These are phyloP conservation scores for Saccharomyces hybrid DNA, from an alignment of 1,139 yeast genomes.

Conservation along the genomic window DNA sequence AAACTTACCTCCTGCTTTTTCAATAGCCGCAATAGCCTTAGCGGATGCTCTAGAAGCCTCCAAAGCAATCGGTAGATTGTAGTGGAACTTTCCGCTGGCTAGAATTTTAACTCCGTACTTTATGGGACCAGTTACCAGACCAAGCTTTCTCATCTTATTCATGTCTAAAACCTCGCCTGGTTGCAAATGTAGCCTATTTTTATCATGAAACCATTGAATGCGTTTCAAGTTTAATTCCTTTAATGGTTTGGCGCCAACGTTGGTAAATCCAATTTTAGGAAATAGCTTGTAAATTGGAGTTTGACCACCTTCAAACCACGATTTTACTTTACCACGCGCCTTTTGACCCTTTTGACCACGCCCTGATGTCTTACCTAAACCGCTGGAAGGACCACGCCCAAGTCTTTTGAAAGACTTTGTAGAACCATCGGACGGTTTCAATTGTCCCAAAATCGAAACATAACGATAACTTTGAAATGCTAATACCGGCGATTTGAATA, in stretches of 20 bases:
- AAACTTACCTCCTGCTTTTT: conserved; percentile 62
- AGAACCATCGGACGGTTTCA: conserved; percentile 35
- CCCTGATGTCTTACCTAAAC: conserved; percentile 88
- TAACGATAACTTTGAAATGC: conserved; percentile 17
- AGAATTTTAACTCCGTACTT: conserved; percentile 78
- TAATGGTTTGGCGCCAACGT: conserved; percentile 45
- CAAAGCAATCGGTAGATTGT: conserved; percentile 56
- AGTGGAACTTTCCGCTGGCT: conserved; percentile 55
- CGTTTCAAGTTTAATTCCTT: conserved; percentile 50
- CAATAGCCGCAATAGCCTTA: conserved; percentile 67
- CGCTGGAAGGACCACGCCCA: conserved; percentile 97
- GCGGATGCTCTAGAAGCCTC: conserved; percentile 79
- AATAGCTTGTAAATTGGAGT: conserved; percentile 85
- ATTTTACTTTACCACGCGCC: conserved; percentile 84
- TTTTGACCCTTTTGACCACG: conserved; percentile 99
- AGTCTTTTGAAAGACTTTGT: conserved; percentile 53
- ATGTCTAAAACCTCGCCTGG: conserved; percentile 55
- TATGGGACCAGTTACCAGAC: conserved; percentile 63
- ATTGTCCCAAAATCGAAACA: conserved; percentile 30
- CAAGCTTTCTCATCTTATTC: conserved; percentile 61
- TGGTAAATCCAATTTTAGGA: conserved; percentile 84
- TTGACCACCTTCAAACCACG: conserved; percentile 99
- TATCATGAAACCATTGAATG: conserved; percentile 55
- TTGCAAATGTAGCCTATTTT: conserved; percentile 60
- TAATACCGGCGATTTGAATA: background rate